Conservation (phyloP, 192 early-diverging fungal genomes). For the Coemansia sp. region DNA sequence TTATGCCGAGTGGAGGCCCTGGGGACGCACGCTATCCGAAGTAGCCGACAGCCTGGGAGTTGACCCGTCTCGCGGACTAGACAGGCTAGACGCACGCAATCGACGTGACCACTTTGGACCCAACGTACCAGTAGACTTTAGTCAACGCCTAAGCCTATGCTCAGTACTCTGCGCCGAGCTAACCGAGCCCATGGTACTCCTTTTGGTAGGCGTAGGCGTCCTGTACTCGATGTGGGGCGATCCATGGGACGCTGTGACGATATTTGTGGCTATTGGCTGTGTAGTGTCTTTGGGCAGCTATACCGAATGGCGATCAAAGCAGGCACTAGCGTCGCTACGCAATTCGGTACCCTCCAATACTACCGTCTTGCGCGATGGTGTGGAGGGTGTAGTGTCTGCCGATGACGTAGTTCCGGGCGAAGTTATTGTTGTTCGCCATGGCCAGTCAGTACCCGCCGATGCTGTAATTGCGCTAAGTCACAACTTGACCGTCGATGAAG, state of each 20-base stretch:
- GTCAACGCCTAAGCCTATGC: slow-evolving; percentile 12
- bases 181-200: slow-evolving; percentile 34
- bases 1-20: slow-evolving; percentile 31
- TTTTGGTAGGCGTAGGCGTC: slow-evolving; percentile 25
- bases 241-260: slow-evolving; percentile 28
- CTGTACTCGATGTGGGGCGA: slow-evolving; percentile 49
- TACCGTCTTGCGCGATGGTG: slow-evolving; percentile 31
- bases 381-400: slow-evolving; percentile 24
- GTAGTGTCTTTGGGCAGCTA: slow-evolving; percentile 20
- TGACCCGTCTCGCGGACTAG: slow-evolving; percentile 40
- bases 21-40: slow-evolving; percentile 31
- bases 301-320: slow-evolving; percentile 39
- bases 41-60: slow-evolving; percentile 38
- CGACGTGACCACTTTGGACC: slow-evolving; percentile 25
- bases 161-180: slow-evolving; percentile 17
- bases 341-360: slow-evolving; percentile 42
- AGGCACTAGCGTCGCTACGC: slow-evolving; percentile 20
- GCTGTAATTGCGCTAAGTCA: slow-evolving; percentile 73
- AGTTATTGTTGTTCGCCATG: slow-evolving; percentile 77
- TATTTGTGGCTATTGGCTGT: slow-evolving; percentile 18
- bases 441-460: slow-evolving; percentile 89
- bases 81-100: slow-evolving; percentile 22
- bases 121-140: slow-evolving; percentile 34
- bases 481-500: slow-evolving; percentile 79
- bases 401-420: slow-evolving; percentile 62